Base-by-base conservation (phyloP, 2,329 filamentous ascomycete genomes). In the Sporothrix humicola region DNA sequence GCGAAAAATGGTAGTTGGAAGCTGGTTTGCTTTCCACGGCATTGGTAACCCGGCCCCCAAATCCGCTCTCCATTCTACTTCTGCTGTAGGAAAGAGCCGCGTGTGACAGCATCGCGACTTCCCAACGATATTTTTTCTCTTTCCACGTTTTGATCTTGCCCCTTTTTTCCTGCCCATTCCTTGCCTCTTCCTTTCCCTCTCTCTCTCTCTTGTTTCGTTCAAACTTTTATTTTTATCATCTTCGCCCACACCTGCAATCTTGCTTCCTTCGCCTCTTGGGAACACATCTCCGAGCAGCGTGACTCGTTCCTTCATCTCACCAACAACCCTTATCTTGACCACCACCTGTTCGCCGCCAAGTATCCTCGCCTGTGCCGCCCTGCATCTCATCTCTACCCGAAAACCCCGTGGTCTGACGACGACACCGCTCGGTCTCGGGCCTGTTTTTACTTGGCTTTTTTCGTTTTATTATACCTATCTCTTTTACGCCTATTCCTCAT, bases 21-120 rank as follows among this genome's bases (percentile, higher is more conserved):
- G 15, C 6, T 37, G 8, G 3, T n/a, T 20, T 37, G 48, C 48
- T 42, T 31, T 69, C 66, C 48, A 54, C 66, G 4, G 13, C 26
- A 23, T 42, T 68, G 65, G 65, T 52, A 50, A n/a, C 9, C 9
- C 46, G 48, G 23, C 46, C 46, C 63, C 65, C 65, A 66, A 68
- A 52, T 50, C 65, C 65, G 46, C 46, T 37, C 20, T 48, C 12
- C 31, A 48, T 31, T 26, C 63, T 31, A 9, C 10, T 66, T 37
- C 26, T 23, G 13, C 37, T 20, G 26, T 44, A 61, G 48, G 48
- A 69, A 54, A 26, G 46, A 54, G 48, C 15, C 66, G 48, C 37
- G 26, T 6, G 66, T 69, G 68, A 46, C 68, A 58, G 37, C 68
- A 70, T 59, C 42, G 68, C 52, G 68, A 59, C 68, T 58, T 58